Evolutionary conservation across 441 rosid genomes (phyloP).

Genomic region (Omphalea diandra): DNA sequence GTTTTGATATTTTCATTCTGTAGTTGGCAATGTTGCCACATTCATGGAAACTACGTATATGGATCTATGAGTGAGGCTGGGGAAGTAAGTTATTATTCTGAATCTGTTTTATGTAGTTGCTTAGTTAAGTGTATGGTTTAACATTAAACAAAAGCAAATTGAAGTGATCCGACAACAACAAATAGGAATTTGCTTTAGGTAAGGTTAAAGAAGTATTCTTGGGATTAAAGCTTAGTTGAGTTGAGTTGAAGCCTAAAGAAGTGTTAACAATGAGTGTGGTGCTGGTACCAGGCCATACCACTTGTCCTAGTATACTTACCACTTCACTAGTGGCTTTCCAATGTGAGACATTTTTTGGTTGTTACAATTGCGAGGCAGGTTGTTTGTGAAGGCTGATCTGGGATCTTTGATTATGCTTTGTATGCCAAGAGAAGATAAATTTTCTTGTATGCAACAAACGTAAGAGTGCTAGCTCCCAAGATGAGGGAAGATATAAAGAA

Average conservation of each 20-base stretch:
- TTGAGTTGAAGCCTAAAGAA: not conserved
- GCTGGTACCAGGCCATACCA: not conserved
- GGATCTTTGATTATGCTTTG: not conserved
- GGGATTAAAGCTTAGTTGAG: too few relatives aligned
- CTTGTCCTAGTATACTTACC: not conserved
- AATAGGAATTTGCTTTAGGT: not conserved
- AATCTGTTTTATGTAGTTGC: not conserved
- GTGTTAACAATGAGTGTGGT: too few relatives aligned
- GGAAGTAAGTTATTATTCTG: not conserved
- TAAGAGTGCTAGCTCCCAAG: not conserved
- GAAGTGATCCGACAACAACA: not conserved
- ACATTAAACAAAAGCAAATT: not conserved
- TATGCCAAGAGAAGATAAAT: not conserved
- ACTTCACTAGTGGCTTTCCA: not conserved
- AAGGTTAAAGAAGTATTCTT: too few relatives aligned
- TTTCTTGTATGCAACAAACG: not conserved
- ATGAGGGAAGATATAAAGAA: not conserved
- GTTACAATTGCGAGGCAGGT: not conserved
- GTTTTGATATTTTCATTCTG: not conserved
- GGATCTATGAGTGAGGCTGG: not conserved
- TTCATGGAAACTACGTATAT: not conserved
- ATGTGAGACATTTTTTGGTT: not conserved
- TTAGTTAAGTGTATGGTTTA: not conserved
- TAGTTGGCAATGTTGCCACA: not conserved
- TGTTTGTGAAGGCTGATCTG: not conserved